phyloP scores from a whole-genome alignment of 2,329 filamentous ascomycete genomes.

The Venturia aucupariae region DNA sequence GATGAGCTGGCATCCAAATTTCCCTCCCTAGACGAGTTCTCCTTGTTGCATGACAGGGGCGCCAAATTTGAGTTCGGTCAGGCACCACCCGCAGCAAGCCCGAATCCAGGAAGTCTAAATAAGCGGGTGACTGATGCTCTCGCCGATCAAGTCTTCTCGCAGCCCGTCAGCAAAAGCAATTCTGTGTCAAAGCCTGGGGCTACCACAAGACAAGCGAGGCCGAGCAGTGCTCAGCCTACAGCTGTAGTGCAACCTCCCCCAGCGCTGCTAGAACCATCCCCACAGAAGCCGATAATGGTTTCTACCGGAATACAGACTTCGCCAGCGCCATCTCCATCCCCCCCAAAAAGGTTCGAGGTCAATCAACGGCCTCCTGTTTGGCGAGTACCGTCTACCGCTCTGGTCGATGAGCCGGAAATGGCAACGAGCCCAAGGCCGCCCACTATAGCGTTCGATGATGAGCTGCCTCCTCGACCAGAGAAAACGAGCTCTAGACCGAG shows the following conservation, averaged over 20 bases:
- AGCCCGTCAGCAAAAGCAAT: constrained; percentile 16
- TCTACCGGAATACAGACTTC: constrained; percentile 77
- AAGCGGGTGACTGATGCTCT: constrained; percentile 65
- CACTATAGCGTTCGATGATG: constrained; percentile 6
- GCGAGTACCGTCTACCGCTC: constrained; percentile 37
- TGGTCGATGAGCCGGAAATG: constrained; percentile 1
- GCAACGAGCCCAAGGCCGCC: background rate
- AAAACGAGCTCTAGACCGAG: constrained; percentile 1
- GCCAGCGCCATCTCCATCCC: constrained; percentile 35
- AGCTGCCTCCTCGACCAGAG: constrained; percentile 14
- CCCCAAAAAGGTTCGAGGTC: constrained; percentile 28
- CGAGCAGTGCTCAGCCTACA: constrained; percentile 17
- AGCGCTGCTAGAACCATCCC: constrained; percentile 31
- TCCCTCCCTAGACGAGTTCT: constrained; percentile 87
- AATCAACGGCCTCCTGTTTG: constrained; percentile 41
- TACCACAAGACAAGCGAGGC: constrained; percentile 25
- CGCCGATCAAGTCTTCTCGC: constrained; percentile 74
- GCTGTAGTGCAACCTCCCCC: constrained; percentile 23
- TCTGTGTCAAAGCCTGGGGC: constrained; percentile 15
- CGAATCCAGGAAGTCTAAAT: constrained; percentile 45
- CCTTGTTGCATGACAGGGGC: constrained; percentile 75
- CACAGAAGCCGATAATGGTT: constrained; percentile 44
- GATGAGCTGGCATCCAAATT: constrained; percentile 83
- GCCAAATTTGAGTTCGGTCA: constrained; percentile 71
- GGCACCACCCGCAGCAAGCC: constrained; percentile 37